A percentile compares a stretch with the other conserved stretches of the same genome.
phyloP scores from a whole-genome alignment of 1,284 basidiomycete species.

The Leucoagaricus sp. region DNA sequence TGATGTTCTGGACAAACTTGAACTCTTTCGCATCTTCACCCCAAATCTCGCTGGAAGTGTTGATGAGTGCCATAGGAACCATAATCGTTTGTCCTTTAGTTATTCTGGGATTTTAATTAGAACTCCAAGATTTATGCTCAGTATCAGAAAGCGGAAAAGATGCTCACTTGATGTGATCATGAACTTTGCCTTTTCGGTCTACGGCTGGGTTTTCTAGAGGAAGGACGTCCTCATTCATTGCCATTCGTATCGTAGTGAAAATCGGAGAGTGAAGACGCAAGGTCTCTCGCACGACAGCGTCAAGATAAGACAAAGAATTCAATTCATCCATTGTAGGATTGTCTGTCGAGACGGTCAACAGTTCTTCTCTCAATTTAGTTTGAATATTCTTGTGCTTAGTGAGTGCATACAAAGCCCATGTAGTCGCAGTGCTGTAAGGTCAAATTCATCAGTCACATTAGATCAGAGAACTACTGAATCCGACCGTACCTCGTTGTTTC shows the following conservation, averaged over 20 bases:
- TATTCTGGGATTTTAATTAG: no score
- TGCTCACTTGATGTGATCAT: constrained; percentile 34
- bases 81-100: constrained; percentile 45
- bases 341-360: constrained; percentile 49
- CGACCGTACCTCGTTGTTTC: constrained; percentile 68
- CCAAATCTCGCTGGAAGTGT: constrained; percentile 50
- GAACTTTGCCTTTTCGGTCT: constrained; percentile 40
- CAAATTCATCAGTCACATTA: no score
- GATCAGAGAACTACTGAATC: no score
- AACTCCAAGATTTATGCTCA: no score
- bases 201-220: constrained; percentile 52
- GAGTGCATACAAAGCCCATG: constrained; percentile 69
- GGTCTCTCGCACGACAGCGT: constrained; percentile 68
- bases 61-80: constrained; percentile 51
- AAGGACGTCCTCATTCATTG: constrained; percentile 55
- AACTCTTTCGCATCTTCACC: constrained; percentile 56
- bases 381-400: constrained; percentile 58
- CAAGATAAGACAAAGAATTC: constrained; percentile 59
- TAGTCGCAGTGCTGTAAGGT: constrained; percentile 51
- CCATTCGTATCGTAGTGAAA: constrained; percentile 50
- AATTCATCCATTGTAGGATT: constrained; percentile 63
- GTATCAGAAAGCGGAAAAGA: background rate
- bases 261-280: constrained; percentile 71
- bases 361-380: constrained; percentile 68
- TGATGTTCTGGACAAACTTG: constrained; percentile 36